Percentiles rank a stretch among this genome's conserved stretches.
phyloP scores from a whole-genome alignment of 2,329 filamentous ascomycete genomes.

The Cercospora zeina region DNA sequence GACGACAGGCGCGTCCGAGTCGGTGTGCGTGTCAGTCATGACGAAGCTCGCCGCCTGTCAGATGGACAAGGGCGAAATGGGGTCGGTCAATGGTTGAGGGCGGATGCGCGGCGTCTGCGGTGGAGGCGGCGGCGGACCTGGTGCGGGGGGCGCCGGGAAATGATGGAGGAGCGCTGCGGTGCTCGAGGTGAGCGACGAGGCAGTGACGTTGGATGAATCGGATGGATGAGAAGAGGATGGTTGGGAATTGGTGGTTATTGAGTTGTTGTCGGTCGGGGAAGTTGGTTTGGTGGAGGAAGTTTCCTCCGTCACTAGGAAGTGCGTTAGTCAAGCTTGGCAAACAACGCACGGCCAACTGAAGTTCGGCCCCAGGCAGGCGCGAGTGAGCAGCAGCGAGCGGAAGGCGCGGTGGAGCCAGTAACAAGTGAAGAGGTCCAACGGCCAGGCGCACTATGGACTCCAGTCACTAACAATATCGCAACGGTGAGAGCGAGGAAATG shows the following conservation, averaged over 20 bases:
- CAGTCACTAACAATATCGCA: neutral
- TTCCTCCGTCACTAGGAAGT: neutral
- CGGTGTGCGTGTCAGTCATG: neutral
- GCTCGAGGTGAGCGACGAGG: neutral
- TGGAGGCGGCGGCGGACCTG: neutral
- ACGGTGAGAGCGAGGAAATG: neutral
- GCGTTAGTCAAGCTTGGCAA: neutral
- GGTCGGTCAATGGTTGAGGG: neutral
- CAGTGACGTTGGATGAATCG: neutral
- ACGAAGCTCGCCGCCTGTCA: neutral
- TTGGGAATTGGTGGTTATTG: neutral
- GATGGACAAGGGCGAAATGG: neutral
- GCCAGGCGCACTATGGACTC: neutral
- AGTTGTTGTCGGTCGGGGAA: neutral
- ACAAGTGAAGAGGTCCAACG: neutral
- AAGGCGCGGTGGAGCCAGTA: neutral
- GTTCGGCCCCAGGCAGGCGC: neutral
- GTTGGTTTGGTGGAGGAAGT: neutral
- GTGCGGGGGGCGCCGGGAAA: neutral
- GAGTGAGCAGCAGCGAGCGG: conserved; percentile 7
- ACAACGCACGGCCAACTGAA: conserved; percentile 1
- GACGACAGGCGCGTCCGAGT: conserved; percentile 4
- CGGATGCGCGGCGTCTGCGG: neutral
- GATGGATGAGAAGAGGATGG: neutral
- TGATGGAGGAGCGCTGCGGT: neutral